phyloP scores from a whole-genome alignment of 2,329 filamentous ascomycete genomes.

The Sphaerulina vaccinii region DNA sequence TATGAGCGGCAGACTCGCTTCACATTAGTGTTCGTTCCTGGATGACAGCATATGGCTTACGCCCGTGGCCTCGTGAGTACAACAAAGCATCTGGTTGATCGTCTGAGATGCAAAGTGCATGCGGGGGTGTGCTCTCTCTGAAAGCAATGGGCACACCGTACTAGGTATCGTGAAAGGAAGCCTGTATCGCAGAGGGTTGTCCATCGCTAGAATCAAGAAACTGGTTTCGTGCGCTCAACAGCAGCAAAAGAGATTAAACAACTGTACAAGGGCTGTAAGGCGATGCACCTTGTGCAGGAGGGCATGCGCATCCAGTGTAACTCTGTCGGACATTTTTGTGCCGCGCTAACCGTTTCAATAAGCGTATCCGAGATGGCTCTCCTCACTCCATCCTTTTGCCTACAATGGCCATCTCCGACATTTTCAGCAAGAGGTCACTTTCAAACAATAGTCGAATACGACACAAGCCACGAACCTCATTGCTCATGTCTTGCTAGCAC shows the following conservation, averaged over 20 bases:
- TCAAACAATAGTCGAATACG: not conserved
- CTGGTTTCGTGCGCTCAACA: not conserved
- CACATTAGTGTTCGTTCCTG: not conserved
- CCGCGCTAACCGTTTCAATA: not conserved
- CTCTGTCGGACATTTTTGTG: not conserved
- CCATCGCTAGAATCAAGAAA: not conserved
- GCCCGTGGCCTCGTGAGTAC: not conserved
- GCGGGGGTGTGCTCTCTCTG: not conserved
- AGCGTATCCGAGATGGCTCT: not conserved
- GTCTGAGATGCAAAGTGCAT: not conserved
- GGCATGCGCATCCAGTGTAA: not conserved
- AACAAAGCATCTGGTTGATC: not conserved
- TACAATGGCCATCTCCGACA: not conserved
- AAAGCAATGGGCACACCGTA: not conserved
- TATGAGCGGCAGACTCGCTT: not conserved
- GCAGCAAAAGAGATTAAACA: not conserved
- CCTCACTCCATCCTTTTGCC: not conserved
- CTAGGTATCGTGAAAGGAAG: not conserved
- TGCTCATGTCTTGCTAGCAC: not conserved
- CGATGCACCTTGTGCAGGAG: not conserved
- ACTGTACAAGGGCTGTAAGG: not conserved
- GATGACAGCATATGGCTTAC: not conserved
- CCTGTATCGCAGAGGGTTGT: not conserved
- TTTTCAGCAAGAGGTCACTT: not conserved
- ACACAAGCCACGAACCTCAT: not conserved